phyloP scores from a whole-genome alignment of 192 early-diverging fungal genomes.

The Coemansia sp. region DNA sequence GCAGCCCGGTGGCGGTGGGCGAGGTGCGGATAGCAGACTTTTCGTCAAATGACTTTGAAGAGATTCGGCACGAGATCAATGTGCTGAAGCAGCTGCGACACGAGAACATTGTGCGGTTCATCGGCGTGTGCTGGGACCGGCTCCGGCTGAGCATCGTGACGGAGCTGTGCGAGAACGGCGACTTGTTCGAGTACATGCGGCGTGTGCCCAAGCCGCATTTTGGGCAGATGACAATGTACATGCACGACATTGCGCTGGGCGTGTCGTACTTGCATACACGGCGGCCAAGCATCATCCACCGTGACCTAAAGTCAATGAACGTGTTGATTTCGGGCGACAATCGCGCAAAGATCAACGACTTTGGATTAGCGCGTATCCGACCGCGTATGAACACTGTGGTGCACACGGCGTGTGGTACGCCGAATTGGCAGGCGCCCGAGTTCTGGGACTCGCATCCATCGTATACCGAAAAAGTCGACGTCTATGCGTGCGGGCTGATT shows the following conservation, averaged over 20 bases:
- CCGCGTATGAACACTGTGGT: slow-evolving; percentile 66
- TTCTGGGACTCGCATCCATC: slow-evolving; percentile 69
- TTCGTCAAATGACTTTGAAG: slow-evolving; percentile 64
- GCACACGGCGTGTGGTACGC: slow-evolving; percentile 77
- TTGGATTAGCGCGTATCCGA: slow-evolving; percentile 76
- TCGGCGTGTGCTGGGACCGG: slow-evolving; percentile 70
- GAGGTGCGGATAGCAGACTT: slow-evolving; percentile 69
- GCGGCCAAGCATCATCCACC: slow-evolving; percentile 71
- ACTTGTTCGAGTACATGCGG: slow-evolving; percentile 74
- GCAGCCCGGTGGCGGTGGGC: slow-evolving; percentile 69
- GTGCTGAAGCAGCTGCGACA: slow-evolving; percentile 75
- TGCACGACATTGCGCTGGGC: slow-evolving; percentile 77
- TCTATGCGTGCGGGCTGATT: slow-evolving; percentile 72
- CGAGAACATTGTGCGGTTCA: slow-evolving; percentile 72
- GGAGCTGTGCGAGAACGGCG: slow-evolving; percentile 72
- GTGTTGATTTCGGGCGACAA: slow-evolving; percentile 61
- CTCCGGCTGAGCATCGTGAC: slow-evolving; percentile 70
- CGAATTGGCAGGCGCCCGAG: slow-evolving; percentile 81
- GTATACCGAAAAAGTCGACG: slow-evolving; percentile 73
- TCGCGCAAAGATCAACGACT: slow-evolving; percentile 77
- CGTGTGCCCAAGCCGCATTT: slow-evolving; percentile 62
- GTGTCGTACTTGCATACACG: slow-evolving; percentile 71
- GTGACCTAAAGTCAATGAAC: slow-evolving; percentile 79
- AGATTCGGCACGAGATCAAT: slow-evolving; percentile 75
- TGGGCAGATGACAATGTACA: slow-evolving; percentile 68